These are phyloP conservation scores for Blastobotrys niveus DNA, from an alignment of 1,139 yeast genomes.

Conservation along the genomic window DNA sequence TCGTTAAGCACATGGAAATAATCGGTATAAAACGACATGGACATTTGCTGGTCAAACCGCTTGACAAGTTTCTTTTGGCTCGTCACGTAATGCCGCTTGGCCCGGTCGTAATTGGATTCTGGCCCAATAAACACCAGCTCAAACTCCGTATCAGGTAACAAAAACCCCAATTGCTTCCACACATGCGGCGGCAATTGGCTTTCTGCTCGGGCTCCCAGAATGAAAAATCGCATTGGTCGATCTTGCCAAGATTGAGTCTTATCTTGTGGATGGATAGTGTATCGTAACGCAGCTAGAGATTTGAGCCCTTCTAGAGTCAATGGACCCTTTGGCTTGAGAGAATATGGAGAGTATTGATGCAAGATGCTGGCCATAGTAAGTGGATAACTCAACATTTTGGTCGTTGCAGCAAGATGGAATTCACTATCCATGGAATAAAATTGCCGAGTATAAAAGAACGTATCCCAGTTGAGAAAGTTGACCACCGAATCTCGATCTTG, in stretches of 20 bases:
- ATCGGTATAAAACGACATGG: constrained; percentile 78
- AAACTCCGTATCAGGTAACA: constrained; percentile 76
- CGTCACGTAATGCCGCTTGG: constrained; percentile 48
- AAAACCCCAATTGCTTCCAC: constrained; percentile 87
- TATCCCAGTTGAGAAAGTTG: constrained; percentile 84
- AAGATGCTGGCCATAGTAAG: constrained; percentile 78
- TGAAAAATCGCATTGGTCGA: constrained; percentile 82
- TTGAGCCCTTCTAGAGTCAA: constrained; percentile 86
- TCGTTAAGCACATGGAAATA: constrained; percentile 88
- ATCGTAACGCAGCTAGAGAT: constrained; percentile 84
- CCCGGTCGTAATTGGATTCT: constrained; percentile 71
- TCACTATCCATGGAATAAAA: constrained; percentile 96
- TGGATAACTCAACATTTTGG: constrained; percentile 91
- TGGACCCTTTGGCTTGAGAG: constrained; percentile 77
- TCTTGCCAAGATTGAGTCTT: constrained; percentile 56
- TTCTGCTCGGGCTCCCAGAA: constrained; percentile 89
- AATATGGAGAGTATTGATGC: constrained; percentile 82
- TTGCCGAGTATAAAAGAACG: constrained; percentile 86
- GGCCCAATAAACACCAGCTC: constrained; percentile 94
- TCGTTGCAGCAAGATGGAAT: constrained; percentile 89
- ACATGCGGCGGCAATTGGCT: constrained; percentile 90
- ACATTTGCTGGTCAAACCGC: constrained; percentile 68
- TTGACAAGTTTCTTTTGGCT: constrained; percentile 59
- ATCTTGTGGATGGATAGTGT: constrained; percentile 76
- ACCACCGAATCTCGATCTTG: constrained; percentile 74